These are phyloP conservation scores for Ambrosiella cleistominuta DNA, from an alignment of 2,329 filamentous ascomycete genomes.

Conservation along the genomic window DNA sequence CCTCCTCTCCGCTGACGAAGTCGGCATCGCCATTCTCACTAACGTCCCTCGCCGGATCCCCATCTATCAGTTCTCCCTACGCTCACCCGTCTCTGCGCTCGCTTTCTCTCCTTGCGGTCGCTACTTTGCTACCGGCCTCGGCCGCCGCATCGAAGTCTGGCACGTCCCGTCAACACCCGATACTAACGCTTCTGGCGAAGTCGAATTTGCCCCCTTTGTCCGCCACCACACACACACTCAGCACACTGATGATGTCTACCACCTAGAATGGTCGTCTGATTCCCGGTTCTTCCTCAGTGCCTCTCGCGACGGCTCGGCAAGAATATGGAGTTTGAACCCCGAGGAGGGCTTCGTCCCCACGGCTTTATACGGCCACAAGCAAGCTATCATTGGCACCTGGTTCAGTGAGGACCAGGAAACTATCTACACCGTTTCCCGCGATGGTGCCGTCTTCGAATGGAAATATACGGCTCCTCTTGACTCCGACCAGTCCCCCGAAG, in stretches of 20 bases:
- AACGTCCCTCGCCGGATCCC: slow-evolving; percentile 73
- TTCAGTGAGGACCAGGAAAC: slow-evolving; percentile 89
- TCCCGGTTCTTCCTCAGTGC: slow-evolving; percentile 88
- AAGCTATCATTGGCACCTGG: slow-evolving; percentile 85
- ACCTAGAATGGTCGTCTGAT: slow-evolving; percentile 90
- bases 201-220: slow-evolving; percentile 92
- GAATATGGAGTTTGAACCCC: slow-evolving; percentile 83
- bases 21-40: slow-evolving; percentile 83
- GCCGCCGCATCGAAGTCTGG: slow-evolving; percentile 85
- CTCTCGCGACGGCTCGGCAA: slow-evolving; percentile 78
- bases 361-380: slow-evolving; percentile 75
- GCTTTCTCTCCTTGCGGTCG: slow-evolving; percentile 81
- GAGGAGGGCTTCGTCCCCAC: slow-evolving; percentile 84
- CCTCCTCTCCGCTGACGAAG: slow-evolving; percentile 81
- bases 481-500: slow-evolving; percentile 39
- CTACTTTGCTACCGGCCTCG: slow-evolving; percentile 78
- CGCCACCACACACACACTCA: slow-evolving; percentile 70
- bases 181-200: slow-evolving; percentile 55
- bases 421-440: slow-evolving; percentile 91
- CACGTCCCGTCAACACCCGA: slow-evolving; percentile 83
- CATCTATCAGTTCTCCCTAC: slow-evolving; percentile 93
- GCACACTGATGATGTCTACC: slow-evolving; percentile 73
- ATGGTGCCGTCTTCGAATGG: slow-evolving; percentile 93
- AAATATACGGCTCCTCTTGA: slow-evolving; percentile 44
- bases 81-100: slow-evolving; percentile 61